These are phyloP conservation scores for Phaeotremella fagi DNA, from an alignment of 768 basidiomycete genomes.

Conservation along the genomic window DNA sequence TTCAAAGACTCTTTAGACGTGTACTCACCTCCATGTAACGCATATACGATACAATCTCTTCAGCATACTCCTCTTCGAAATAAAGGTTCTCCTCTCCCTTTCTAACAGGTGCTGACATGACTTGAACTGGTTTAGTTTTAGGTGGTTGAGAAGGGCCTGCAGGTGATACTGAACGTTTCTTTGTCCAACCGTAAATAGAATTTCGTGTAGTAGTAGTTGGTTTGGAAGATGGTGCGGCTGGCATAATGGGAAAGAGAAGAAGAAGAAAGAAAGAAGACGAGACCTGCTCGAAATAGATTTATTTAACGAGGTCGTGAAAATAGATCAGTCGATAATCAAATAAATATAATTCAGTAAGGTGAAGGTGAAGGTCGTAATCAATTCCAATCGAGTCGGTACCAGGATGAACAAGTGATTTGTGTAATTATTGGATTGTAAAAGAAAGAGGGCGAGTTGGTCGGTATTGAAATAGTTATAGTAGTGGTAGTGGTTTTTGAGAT, in stretches of 20 bases:
- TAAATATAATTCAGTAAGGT: not conserved
- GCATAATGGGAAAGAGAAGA: conserved; percentile 23
- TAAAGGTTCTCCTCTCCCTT: conserved; percentile 51
- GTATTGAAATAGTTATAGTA: not conserved
- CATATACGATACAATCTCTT: conserved; percentile 92
- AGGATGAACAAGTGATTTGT: no score
- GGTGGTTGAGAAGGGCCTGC: conserved; percentile 8
- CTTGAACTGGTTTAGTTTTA: conserved; percentile 15
- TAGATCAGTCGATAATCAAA: not conserved
- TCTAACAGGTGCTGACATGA: conserved; percentile 13
- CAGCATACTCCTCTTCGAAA: conserved; percentile 90
- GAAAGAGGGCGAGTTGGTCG: not conserved
- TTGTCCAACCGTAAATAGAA: conserved; percentile 31
- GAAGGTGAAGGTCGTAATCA: not conserved
- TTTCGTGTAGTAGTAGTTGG: conserved; percentile 23
- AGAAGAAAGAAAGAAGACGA: conserved; percentile 1
- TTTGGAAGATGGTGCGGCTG: conserved; percentile 30
- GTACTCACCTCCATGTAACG: conserved; percentile 92
- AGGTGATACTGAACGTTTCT: conserved; percentile 33
- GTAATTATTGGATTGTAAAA: no score
- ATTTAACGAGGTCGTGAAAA: not conserved
- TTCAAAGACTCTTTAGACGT: not conserved
- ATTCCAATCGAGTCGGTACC: conserved; percentile 1
- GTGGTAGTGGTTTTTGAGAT: not conserved
- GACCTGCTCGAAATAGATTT: conserved; percentile 6